Evolutionary conservation across 2,329 filamentous ascomycete species (phyloP), one percentile per base, ranked within the genome.

Genomic region (Colletotrichum navitas): DNA sequence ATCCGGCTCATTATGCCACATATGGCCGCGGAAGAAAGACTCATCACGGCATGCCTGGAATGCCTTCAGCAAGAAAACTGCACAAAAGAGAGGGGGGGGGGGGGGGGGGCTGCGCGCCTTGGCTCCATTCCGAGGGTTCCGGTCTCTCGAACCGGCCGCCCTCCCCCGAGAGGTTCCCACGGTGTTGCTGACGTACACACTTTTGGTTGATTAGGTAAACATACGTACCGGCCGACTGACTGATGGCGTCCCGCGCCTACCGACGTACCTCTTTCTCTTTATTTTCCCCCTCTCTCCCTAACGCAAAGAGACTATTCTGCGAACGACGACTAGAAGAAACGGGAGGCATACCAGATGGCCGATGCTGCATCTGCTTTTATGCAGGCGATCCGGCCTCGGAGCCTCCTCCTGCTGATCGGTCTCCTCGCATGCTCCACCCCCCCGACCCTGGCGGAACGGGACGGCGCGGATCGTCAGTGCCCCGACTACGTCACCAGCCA

Each of bases 401-500:
- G 58, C 14, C 18, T 70, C n/a, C 16, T 43, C 29, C 47, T 43
- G 29, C 36, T 71, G 7, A 8, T 59, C 66, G 66, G 70, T 41
- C 34, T 66, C 8, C 49, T 66, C 11, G 24, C 34, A 49, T 71
- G 49, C 41, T 65, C 66, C 43, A 56, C 61, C 26, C n/a, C 29
- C 26, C n/a, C 29, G 21, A 24, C 11, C 26, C 18, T 36, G 34
- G 66, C 66, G 55, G 66, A 62, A 49, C 66, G 61, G 66, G 66
- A 43, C 24, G 67, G 36, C 24, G 29, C 67, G 41, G 61, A 61
- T 26, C 21, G 45, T 26, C 41, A 51, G 61, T 72, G 73, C 66
- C 79, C 79, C 5, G 76, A 80, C 55, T 80, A 77, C 62, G 78
- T 80, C 24, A 75, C 75, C 12, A 74, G 72, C 21, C 63, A 80